Evolutionary conservation across 495 filamentous ascomycete genomes (phyloP), one percentile per base, ranked within the genome.

Genomic region (Penicillium cinerascens): DNA sequence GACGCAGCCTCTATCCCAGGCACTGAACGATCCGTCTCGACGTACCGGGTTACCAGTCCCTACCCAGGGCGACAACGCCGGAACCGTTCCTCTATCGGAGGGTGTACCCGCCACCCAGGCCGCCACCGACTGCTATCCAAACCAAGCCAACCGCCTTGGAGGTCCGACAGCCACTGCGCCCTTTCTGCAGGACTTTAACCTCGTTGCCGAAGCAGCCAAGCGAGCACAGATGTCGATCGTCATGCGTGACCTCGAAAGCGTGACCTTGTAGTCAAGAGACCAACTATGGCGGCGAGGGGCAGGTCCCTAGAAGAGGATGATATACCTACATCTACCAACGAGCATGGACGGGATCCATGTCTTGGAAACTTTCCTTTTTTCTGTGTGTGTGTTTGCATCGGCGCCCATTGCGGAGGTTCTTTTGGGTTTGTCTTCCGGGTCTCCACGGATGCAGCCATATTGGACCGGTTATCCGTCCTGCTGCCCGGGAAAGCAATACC

Each of bases 191-290:
- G 87, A 95, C 68, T 89, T 89, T 65, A 92, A 79, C 45, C 78
- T 97, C 20, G 82, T 97, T 13, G 92, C 92, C n/a, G 92, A 97
- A 71, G 92, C 92, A 3, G 92, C 90, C 44, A 95, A 95, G 65
- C 81, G 92, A 39, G 92, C 92, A 7, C 89, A 95, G 72, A 87
- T 96, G 78, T 87, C 87, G 6, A 81, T 89, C 51, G 65, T 97
- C 52, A 87, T 91, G 81, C 77, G 92, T 49, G 92, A 97, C 70
- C 70, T 97, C 61, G 88, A 77, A 53, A 69, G 71, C 18, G 67
- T 77, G 42, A 69, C 71, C 40, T 63, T 77, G 50, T 77, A 65
- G 62, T 15, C 26, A 11, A 8, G 27, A 25, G 25, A 29, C 16
- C n/a, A 41, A 10, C 22, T 11, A 10, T 41, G 37, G n/a, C n/a